phyloP scores from a whole-genome alignment of 306 rosid genomes.

The Vachellia pachyceras region DNA sequence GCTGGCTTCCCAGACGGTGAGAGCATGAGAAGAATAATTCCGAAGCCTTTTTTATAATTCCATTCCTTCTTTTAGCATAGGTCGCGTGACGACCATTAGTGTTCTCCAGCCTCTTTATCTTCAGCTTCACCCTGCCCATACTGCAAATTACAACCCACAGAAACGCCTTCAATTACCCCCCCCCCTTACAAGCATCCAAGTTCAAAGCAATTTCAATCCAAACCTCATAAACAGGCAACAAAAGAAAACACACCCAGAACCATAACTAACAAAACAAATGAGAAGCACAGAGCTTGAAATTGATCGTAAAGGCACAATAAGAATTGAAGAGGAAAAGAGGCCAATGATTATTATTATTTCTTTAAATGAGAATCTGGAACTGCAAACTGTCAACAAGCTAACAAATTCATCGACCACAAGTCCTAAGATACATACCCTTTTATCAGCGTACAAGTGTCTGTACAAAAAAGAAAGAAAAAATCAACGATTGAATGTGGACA shows the following conservation, averaged over 20 bases:
- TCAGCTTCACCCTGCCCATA: constrained; percentile 95
- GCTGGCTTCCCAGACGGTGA: constrained; percentile 90
- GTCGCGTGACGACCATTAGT: constrained; percentile 83
- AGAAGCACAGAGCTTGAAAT: not conserved
- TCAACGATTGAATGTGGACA: constrained; percentile 17
- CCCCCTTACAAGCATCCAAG: constrained; percentile 11
- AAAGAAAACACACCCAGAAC: not conserved
- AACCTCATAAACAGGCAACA: constrained; percentile 15
- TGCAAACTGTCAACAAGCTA: constrained; percentile 3
- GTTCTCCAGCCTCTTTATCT: constrained; percentile 84
- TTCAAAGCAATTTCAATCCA: constrained; percentile 15
- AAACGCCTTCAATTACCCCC: constrained; percentile 2
- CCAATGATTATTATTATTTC: not conserved
- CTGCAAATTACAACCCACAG: constrained; percentile 45
- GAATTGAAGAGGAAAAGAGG: constrained; percentile 1
- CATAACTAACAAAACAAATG: not conserved
- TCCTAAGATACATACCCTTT: constrained; percentile 11
- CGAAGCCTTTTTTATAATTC: constrained; percentile 84
- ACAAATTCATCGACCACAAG: not conserved
- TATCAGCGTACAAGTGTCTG: constrained; percentile 8
- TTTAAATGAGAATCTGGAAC: constrained; percentile 14
- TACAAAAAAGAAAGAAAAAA: not conserved
- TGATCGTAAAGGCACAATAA: constrained; percentile 1
- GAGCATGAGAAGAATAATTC: constrained; percentile 97
- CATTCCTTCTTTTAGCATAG: constrained; percentile 80